Conservation (phyloP, 2,329 filamentous ascomycete species). For the Exophiala sp. region DNA sequence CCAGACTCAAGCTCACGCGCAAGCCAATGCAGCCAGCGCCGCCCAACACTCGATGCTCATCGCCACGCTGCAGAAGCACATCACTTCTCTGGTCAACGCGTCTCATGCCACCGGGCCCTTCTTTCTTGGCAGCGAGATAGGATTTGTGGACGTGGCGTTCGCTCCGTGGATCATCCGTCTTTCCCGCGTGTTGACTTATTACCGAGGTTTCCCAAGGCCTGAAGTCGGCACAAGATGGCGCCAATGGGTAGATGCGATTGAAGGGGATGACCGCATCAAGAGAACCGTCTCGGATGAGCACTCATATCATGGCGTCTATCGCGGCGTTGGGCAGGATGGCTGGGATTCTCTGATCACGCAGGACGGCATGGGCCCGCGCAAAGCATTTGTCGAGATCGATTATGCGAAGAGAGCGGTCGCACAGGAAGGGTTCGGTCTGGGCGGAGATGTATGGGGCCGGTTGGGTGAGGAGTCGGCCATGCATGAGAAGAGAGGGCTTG, state of each 20-base stretch:
- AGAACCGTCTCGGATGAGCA: slow-evolving; percentile 62
- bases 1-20: slow-evolving; percentile 5
- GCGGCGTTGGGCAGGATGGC: slow-evolving; percentile 25
- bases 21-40: slow-evolving; percentile 3
- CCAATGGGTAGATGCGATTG: slow-evolving; percentile 64
- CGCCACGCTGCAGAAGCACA: slow-evolving; percentile 52
- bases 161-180: slow-evolving; percentile 69
- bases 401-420: slow-evolving; percentile 24
- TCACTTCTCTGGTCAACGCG: slow-evolving; percentile 56
- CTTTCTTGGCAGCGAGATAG: slow-evolving; percentile 55
- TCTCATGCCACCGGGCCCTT: slow-evolving; percentile 60
- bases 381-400: slow-evolving; percentile 22
- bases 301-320: slow-evolving; percentile 45
- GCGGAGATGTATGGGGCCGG: slow-evolving; percentile 25
- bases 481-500: slow-evolving; percentile 1
- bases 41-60: slow-evolving; percentile 25
- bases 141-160: slow-evolving; percentile 67
- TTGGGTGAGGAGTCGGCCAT: slow-evolving; percentile 17
- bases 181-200: slow-evolving; percentile 58
- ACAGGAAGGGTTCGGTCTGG: slow-evolving; percentile 26
- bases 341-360: slow-evolving; percentile 14
- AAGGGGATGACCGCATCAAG: slow-evolving; percentile 56
- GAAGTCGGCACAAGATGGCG: slow-evolving; percentile 60
- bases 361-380: slow-evolving; percentile 6
- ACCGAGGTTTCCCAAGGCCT: slow-evolving; percentile 60